Base-by-base conservation (phyloP, 306 rosid genomes). In the Erythrophleum fordii region DNA sequence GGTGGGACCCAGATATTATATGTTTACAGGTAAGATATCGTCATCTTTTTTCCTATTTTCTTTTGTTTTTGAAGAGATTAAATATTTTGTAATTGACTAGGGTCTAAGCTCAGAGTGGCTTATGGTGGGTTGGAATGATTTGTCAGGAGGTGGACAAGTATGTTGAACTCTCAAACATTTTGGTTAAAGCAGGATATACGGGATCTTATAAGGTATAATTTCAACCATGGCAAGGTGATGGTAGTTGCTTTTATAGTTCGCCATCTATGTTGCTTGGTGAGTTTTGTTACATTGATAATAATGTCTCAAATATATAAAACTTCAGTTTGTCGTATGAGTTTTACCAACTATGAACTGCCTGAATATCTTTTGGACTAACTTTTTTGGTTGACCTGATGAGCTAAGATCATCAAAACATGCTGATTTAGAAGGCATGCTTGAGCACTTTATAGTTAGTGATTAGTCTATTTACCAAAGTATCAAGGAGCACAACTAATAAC, bases 111-210 rank as follows among this genome's bases (percentile, higher is more conserved):
- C 71, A 9, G 55, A 46, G 10, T 51, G 53, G 72, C 76, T 62
- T 72, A 55, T 59, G 59, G 45, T 67, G 16, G 42, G 55, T 53
- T 29, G 45, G 28, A 65, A 67, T 76, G 62, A 41, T 72, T 69
- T 53, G 5, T 14, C 81, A 94, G 98, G 98, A 94, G 86, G 98
- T 94, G 35, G 97, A 94, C 81, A 94, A 85, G 84, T 94, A 88
- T 85, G 76, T 56, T 76, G 97, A 94, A 69, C 86, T 92, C 66
- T 87, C 90, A 2, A 72, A 77, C 56, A 75, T 77, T 55, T 83
- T 94, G 88, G 92, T 76, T 31, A 87, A 92, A 83, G 89, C 88
- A 1, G 98, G 98, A 80, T 94, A 92, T 73, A 76, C 41, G 9
- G 97, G 98, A 18, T 89, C 90, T 13, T 92, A 83, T 55, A 89